Base-by-base conservation (phyloP, 768 basidiomycete genomes). In the Coprinopsis cinerea region DNA sequence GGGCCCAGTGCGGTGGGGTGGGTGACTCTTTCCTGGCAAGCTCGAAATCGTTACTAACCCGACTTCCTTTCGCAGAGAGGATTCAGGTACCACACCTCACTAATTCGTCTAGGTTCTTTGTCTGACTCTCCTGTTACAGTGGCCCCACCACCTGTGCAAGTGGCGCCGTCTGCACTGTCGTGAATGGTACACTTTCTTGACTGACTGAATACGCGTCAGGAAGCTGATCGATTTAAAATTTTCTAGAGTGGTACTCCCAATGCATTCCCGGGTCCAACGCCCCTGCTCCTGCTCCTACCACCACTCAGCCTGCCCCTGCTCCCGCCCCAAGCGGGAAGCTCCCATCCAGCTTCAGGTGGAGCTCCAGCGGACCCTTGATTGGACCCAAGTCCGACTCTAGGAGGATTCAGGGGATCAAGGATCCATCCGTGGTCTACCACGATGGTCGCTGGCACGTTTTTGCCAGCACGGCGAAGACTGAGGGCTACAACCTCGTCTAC, bases 361-460 rank as follows among this genome's bases (percentile, higher is more conserved):
- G 26, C 34, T 59, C 58, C 10, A 57, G 34, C 20, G 58, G 27
- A 3, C 26, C 41, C 0, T 47, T 56, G 0, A 52, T 57, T 26
- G 18, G n/a, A 3, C 55, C 55, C 1, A 59, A 57, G 40, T 26
- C 7, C 22, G 58, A 57, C 37, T 48, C 46, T 3, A 36, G 39
- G 26, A 51, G 47, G 27, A 18, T 56, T 22, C 42, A 40, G 4
- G 57, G 53, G 17, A 51, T 59, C 44, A 59, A 59, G 35, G 58
- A 59, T 20, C 55, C 53, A 4, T 55, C 53, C 6, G 44, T 57
- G 7, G 52, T 57, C 22, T 49, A 51, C 43, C 49, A 57, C 49
- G 50, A 56, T 28, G 58, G 54, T 30, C 23, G 9, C 14, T 57
- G 49, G 17, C 58, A 57, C 47, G 55, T 57, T 36, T 59, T 57